Base-by-base conservation (phyloP, 352 stramenopile species). In the Phytopythium oedochilum region DNA sequence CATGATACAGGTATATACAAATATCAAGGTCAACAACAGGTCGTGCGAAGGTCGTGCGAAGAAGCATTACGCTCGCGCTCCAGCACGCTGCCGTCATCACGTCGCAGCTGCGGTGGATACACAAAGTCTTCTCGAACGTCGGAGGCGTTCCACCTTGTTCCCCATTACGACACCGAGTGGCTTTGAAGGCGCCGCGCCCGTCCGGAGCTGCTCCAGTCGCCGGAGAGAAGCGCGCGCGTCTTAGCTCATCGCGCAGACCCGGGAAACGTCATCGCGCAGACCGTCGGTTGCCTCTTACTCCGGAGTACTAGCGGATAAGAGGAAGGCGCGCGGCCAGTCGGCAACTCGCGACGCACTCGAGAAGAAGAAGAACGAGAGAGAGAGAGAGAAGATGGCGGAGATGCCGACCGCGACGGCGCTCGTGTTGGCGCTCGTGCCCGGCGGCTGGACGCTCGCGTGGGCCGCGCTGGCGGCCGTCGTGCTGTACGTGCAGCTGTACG, bases 401-500 rank as follows among this genome's bases (percentile, higher is more conserved):
- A 44, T 32, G 48, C 18, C 32, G 48, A 44, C 17, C 31, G 22
- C 20, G 47, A 31, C 29, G 34, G 48, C 32, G 22, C 22, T 55
- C 2, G 14, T 28, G 48, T 15, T 44, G 31, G 48, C 20, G 32
- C 22, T 43, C 31, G 10, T 55, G 34, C 48, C 48, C 10, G 18
- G 48, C 48, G 48, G 32, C 11, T 51, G 46, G 28, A 78, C 66
- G 42, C 59, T 81, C 43, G 43, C 78, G 22, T 85, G 74, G 74
- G 40, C 77, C 42, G 65, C 64, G 42, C 53, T 85, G 32, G 74
- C 68, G 32, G n/a, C 85, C 28, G 65, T 46, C 3, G 72, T 89
- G 54, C 57, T 88, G 11, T 55, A 55, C 43, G 79, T 64, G 22
- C 75, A 92, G 54, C 57, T 66, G 42, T 89, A 92, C 63, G 61